Conservation (phyloP, 805 yeast species). For the Ogataea philodendri region DNA sequence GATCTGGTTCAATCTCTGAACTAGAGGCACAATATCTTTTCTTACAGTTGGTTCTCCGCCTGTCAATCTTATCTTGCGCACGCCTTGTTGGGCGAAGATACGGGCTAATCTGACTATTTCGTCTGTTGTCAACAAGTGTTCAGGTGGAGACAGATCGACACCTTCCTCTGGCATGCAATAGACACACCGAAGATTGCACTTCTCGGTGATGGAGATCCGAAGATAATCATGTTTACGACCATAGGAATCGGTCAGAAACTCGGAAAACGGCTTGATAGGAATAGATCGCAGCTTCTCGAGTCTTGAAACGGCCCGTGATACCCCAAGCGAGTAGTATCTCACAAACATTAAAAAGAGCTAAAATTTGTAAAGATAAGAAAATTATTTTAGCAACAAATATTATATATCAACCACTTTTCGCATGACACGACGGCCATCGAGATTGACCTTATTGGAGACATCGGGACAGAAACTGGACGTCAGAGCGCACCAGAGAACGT, state of each 20-base stretch:
- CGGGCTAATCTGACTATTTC: conserved; percentile 44
- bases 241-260: conserved; percentile 44
- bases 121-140: conserved; percentile 39
- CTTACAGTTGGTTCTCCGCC: conserved; percentile 60
- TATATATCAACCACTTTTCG: too few species aligned
- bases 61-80: conserved; percentile 49
- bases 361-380: conserved; percentile 1
- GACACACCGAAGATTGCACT: conserved; percentile 46
- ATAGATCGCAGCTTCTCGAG: conserved; percentile 14
- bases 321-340: conserved; percentile 1
- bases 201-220: conserved; percentile 50
- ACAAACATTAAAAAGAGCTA: conserved; percentile 2
- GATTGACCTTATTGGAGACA: conserved; percentile 36
- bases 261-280: conserved; percentile 34
- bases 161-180: conserved; percentile 62
- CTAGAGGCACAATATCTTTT: conserved; percentile 46
- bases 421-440: conserved; percentile 32
- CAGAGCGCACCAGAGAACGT: conserved; percentile 76
- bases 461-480: conserved; percentile 47
- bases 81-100: conserved; percentile 48
- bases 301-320: conserved; percentile 7
- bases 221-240: conserved; percentile 48
- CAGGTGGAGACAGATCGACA: conserved; percentile 44
- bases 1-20: conserved; percentile 36
- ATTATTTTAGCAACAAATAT: background rate